Percentiles rank a stretch among this genome's conserved stretches.
These are phyloP conservation scores for Penicillium corylophilum DNA, from an alignment of 2,329 filamentous ascomycete species.

Conservation along the genomic window DNA sequence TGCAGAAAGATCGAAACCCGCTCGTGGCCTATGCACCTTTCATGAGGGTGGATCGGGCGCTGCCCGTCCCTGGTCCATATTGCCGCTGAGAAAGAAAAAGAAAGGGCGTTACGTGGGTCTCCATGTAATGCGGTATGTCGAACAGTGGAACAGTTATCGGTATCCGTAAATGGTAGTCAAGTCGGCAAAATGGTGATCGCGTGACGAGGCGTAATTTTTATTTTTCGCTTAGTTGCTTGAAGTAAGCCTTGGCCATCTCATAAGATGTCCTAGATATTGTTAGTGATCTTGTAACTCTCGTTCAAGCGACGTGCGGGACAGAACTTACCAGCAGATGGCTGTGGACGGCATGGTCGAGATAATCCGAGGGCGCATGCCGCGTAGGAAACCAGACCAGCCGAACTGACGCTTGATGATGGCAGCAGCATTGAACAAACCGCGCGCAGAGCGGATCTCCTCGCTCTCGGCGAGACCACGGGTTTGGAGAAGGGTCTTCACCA, in stretches of 20 bases:
- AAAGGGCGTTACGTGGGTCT: constrained; percentile 5
- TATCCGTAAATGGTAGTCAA: constrained; percentile 4
- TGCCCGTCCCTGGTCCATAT: constrained; percentile 13
- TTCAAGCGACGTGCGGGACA: not conserved
- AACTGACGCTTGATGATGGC: constrained; percentile 79
- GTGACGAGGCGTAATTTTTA: constrained; percentile 12
- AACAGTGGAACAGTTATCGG: constrained; percentile 10
- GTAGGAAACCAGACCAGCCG: constrained; percentile 84
- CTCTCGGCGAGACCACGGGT: constrained; percentile 83
- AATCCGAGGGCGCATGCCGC: constrained; percentile 84
- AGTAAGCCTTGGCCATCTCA: constrained; percentile 68
- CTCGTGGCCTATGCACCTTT: constrained; percentile 8
- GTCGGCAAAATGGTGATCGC: constrained; percentile 1
- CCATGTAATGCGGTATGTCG: constrained; percentile 11
- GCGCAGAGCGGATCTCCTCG: constrained; percentile 78
- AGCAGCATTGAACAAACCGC: constrained; percentile 75
- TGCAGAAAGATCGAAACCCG: constrained; percentile 16
- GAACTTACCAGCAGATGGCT: constrained; percentile 89
- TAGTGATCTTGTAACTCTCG: not conserved
- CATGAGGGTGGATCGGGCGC: constrained; percentile 7
- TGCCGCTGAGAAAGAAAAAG: constrained; percentile 4
- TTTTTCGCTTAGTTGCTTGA: constrained; percentile 48
- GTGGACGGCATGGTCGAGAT: constrained; percentile 98
- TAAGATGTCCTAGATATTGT: constrained; percentile 56
- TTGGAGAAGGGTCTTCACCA: constrained; percentile 96